Evolutionary conservation across 2,329 filamentous ascomycete genomes (phyloP), one percentile per base, ranked within the genome.

Genomic region (Hortaea sp.): DNA sequence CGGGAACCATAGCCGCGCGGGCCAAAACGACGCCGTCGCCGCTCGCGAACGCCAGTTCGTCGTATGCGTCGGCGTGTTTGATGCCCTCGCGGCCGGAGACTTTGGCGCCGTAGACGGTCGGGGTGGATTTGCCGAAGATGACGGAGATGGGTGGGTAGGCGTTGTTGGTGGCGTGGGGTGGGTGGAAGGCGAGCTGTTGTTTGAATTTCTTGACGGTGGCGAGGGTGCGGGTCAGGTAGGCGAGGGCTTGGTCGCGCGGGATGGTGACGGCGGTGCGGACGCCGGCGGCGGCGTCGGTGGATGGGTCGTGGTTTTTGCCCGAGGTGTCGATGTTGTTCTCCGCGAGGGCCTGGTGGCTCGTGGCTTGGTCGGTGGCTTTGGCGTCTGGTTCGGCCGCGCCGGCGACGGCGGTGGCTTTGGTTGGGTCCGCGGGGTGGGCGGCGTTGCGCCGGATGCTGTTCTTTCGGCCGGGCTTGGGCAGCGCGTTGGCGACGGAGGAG

Each of bases 1-100:
- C 69, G 0, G 89, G 89, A 39, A 94, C 66, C 85, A 94, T 90
- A 0, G 88, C 85, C 50, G 90, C 86, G 43, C 79, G 79, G 0
- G 89, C 86, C 5, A 95, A 74, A 45, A 90, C 88, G 0, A 97
- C 89, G 0, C 89, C 90, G 61, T 97, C 89, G 2, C 89, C 88
- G 20, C 82, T 83, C 0, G 85, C 84, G 67, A 95, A 95, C 0
- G 87, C 78, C 2, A 97, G 73, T 56, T 94, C 83, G 53, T 94
- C 88, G 62, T 94, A 95, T 0, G 80, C 82, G 63, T 94, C 87
- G 0, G 79, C 71, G 50, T 80, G 79, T 42, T 80, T 77, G 54
- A 95, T 95, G 0, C 76, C 81, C 45, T 90, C 88, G 3, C 76
- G 73, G 2, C 79, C 79, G 10, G 76, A 69, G 0, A 97, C 87